These are phyloP conservation scores for Blastosporella zonata DNA, from an alignment of 1,284 basidiomycete species.

Conservation along the genomic window DNA sequence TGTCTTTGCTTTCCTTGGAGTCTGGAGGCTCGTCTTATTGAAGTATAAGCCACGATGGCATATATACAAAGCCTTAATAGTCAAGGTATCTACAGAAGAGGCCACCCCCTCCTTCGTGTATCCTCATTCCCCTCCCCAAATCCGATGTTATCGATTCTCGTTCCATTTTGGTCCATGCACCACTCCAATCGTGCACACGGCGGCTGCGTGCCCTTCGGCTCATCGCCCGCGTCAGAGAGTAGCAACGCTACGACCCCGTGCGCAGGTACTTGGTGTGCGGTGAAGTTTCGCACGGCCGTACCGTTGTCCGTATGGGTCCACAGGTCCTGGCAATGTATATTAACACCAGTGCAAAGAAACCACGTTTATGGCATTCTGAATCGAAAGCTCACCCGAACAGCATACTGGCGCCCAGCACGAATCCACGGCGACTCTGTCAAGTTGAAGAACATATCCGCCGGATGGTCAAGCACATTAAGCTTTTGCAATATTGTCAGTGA, in stretches of 20 bases:
- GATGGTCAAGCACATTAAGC: conserved; percentile 48
- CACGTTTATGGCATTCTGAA: neutral
- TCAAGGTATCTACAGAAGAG: neutral
- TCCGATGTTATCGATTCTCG: conserved; percentile 18
- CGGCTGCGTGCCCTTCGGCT: conserved; percentile 51
- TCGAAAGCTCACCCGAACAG: conserved; percentile 45
- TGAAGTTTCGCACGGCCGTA: conserved; percentile 62
- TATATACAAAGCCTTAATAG: no score
- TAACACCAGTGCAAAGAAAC: neutral
- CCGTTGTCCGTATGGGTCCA: conserved; percentile 68
- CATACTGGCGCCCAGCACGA: conserved; percentile 55
- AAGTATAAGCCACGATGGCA: no score
- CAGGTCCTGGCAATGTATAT: conserved; percentile 41
- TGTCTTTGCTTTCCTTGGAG: no score
- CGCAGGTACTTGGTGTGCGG: conserved; percentile 51
- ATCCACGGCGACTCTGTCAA: conserved; percentile 66
- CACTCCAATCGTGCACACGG: conserved; percentile 46
- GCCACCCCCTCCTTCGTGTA: conserved; percentile 8
- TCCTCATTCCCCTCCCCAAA: conserved; percentile 14
- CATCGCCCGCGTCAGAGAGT: conserved; percentile 61
- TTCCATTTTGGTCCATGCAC: conserved; percentile 44
- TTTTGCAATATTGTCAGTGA: conserved; percentile 16
- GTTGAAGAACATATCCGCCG: conserved; percentile 54
- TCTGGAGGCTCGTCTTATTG: no score
- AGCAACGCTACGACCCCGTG: conserved; percentile 71